phyloP scores from a whole-genome alignment of 441 rosid genomes.

The Arabidopsis lyrata region DNA sequence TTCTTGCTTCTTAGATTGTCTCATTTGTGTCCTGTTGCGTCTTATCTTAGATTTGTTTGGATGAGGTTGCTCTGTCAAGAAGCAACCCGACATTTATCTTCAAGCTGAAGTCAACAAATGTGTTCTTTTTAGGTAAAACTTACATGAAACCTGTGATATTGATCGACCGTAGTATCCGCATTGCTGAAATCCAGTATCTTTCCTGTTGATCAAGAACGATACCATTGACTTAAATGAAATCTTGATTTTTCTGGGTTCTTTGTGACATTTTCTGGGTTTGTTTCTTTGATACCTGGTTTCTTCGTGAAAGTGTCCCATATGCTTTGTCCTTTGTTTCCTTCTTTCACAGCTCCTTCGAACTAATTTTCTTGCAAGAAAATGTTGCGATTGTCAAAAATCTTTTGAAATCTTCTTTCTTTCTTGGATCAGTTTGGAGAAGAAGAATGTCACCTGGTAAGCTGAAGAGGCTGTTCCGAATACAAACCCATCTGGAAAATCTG shows the following conservation, averaged over 20 bases:
- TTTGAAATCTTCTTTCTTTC: constrained; percentile 11
- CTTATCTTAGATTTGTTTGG: constrained; percentile 33
- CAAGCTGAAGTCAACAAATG: constrained; percentile 34
- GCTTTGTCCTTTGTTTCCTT: constrained; percentile 76
- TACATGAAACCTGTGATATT: constrained; percentile 83
- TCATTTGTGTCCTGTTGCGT: constrained; percentile 19
- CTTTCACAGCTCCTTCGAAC: constrained; percentile 97
- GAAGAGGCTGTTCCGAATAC: constrained; percentile 91
- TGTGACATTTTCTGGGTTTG: constrained; percentile 1
- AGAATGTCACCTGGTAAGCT: constrained; percentile 74
- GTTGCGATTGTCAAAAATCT: constrained; percentile 19
- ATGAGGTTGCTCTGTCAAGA: constrained; percentile 36
- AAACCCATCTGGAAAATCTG: constrained; percentile 77
- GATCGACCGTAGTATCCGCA: constrained; percentile 93
- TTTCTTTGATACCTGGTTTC: constrained; percentile 60
- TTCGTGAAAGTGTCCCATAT: constrained; percentile 89
- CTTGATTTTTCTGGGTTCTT: background rate
- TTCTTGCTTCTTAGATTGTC: constrained; percentile 31
- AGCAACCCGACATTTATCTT: constrained; percentile 39
- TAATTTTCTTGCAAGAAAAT: constrained; percentile 35
- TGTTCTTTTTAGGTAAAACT: constrained; percentile 20
- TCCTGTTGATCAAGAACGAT: constrained; percentile 53
- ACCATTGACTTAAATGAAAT: background rate
- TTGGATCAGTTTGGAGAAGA: constrained; percentile 14
- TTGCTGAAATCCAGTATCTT: constrained; percentile 92